Base-by-base conservation (phyloP, 2,329 filamentous ascomycete genomes). In the Ambrosiella beaveri region DNA sequence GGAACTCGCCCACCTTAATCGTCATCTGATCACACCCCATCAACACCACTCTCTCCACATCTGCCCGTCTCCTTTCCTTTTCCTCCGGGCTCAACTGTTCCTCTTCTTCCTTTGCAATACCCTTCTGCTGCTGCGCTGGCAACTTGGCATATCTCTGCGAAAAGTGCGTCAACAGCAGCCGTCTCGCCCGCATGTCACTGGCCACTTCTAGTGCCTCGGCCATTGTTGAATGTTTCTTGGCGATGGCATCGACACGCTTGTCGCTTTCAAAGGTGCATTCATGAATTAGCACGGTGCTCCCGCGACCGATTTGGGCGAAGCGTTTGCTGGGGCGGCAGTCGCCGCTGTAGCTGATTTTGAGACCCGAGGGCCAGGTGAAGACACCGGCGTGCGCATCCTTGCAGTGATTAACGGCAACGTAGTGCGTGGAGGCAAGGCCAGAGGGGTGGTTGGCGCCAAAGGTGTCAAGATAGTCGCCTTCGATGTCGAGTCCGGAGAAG, bases 221-320 rank as follows among this genome's bases (percentile, higher is more conserved):
- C 62, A 89, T 87, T 7, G 93, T 98, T 44, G 80, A 87, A 73
- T 98, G 93, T 66, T 85, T 89, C 79, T 98, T 98, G 56, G 85
- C 86, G 36, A 77, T 67, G 3, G 93, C 93, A 65, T 96, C 90
- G 13, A 77, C 79, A 44, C 70, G 65, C 64, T 95, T 79, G 65
- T 93, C 87, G 66, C 95, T 88, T 64, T 93, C 88, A 66, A 98
- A 97, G 0, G 93, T 98, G 62, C 89, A 90, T 75, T 98, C 93
- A 72, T 98, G 93, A 58, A 98, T 81, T 4, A 96, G 79, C 6
- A 98, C 77, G 12, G 91, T 95, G 1, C 85, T 83, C 62, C 82
- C 82, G 51, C 73, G 72, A 51, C 87, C 94, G 55, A 91, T 85
- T 11, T 69, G 64, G 0, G 81, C 80, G 66, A 98, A 96, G 0